phyloP scores from a whole-genome alignment of 2,329 filamentous ascomycete species.

The Alternaria triticimaculans region DNA sequence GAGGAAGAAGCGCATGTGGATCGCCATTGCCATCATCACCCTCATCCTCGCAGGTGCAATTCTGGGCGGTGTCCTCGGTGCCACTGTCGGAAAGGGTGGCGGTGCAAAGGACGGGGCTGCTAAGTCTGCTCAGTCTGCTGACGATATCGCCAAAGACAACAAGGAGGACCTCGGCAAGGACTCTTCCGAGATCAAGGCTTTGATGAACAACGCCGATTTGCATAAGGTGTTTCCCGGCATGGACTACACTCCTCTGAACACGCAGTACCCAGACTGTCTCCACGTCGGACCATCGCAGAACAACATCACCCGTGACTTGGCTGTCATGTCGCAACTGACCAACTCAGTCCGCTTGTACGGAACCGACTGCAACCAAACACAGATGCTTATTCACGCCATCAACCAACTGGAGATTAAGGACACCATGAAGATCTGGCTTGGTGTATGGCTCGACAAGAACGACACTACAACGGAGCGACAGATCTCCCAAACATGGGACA shows the following conservation, averaged over 20 bases:
- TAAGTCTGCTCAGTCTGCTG: slow-evolving; percentile 28
- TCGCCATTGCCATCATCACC: slow-evolving; percentile 68
- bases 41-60: slow-evolving; percentile 74
- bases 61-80: slow-evolving; percentile 75
- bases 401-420: slow-evolving; percentile 73
- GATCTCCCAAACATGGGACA: slow-evolving; percentile 80
- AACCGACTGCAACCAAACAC: slow-evolving; percentile 96
- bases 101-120: slow-evolving; percentile 30
- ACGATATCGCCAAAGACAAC: slow-evolving; percentile 64
- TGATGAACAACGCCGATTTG: slow-evolving; percentile 80
- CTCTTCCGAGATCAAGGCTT: slow-evolving; percentile 77
- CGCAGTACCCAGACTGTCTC: slow-evolving; percentile 86
- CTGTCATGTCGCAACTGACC: slow-evolving; percentile 87
- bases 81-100: slow-evolving; percentile 64
- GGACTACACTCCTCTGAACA: slow-evolving; percentile 91
- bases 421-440: slow-evolving; percentile 85
- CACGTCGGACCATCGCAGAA: slow-evolving; percentile 84
- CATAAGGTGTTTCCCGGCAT: slow-evolving; percentile 96
- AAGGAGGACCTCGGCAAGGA: slow-evolving; percentile 77
- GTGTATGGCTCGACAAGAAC: slow-evolving; percentile 90
- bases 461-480: slow-evolving; percentile 83
- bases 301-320: slow-evolving; percentile 90
- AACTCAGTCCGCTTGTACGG: slow-evolving; percentile 89
- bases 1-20: slow-evolving; percentile 71
- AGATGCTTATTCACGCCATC: slow-evolving; percentile 89